Percentiles rank a stretch among this genome's conserved stretches.
Evolutionary conservation across 345 rosid genomes (phyloP).

Genomic region (Alliaria petiolata): DNA sequence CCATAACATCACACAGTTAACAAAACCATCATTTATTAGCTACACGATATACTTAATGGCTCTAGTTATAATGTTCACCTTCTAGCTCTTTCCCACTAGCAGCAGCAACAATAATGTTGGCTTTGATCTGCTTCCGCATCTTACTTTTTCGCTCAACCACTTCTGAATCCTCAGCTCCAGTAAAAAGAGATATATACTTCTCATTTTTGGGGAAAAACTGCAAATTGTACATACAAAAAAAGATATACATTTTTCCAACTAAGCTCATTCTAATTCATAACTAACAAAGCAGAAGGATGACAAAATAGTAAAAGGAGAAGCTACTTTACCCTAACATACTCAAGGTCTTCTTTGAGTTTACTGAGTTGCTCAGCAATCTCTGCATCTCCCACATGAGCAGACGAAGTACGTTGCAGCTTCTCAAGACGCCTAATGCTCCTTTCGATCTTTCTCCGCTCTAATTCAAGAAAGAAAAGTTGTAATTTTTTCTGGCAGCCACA

Average conservation of each 20-base stretch:
- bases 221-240: constrained; percentile 4
- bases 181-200: constrained; percentile 86
- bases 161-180: constrained; percentile 71
- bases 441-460: constrained; percentile 92
- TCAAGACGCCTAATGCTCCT: constrained; percentile 86
- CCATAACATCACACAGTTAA: neutral
- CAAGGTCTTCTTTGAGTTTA: constrained; percentile 94
- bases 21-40: neutral
- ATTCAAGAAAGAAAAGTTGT: neutral
- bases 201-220: constrained; percentile 98
- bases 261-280: neutral
- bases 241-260: too few species aligned
- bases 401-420: constrained; percentile 79
- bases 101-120: constrained; percentile 86
- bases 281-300: neutral
- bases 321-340: constrained; percentile 74
- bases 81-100: constrained; percentile 98
- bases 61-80: constrained; percentile 48
- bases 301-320: neutral
- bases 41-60: neutral
- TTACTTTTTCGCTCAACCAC: constrained; percentile 71
- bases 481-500: neutral
- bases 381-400: constrained; percentile 64
- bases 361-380: constrained; percentile 62
- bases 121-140: constrained; percentile 93